Base-by-base conservation (phyloP, 371 early-diverging fungal genomes). In the Zychaea mexicana region DNA sequence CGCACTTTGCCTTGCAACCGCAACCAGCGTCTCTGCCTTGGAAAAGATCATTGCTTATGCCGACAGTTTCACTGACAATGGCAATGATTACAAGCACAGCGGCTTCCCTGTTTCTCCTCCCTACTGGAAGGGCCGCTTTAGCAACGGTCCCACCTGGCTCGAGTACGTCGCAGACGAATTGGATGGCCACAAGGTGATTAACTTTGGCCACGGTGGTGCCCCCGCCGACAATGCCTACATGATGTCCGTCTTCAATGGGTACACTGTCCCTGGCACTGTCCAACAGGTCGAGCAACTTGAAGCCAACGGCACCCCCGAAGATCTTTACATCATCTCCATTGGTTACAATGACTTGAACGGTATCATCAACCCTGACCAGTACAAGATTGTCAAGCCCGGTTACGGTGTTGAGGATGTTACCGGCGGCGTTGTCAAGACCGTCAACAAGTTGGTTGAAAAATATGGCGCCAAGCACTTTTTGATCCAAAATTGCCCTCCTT, bases 131-230 rank as follows among this genome's bases (percentile, higher is more conserved):
- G 86, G 85, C 2, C 80, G 85, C 24, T 82, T 68, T 57, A 65
- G 73, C 13, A 87, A 86, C 66, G 83, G 85, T 19, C 85, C 85
- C 31, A 74, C 82, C 30, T 89, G 85, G 84, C 45, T 77, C 24
- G 86, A 86, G 52, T 71, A 85, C 58, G 60, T 84, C 0, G 72
- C 81, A 15, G 61, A 76, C 22, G 38, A 52, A 4, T 13, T 74
- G n/a, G 61, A 70, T 1, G 68, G 69, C 52, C 60, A 66, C 30
- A 56, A 56, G 2, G 64, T 87, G 27, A 62, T 64, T n/a, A 83
- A 88, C 61, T 60, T 61, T 12, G 86, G 84, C 0, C 70, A 78
- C 53, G 82, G 84, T 26, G 86, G 85, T 22, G 86, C 88, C 1
- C 84, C 88, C 2, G 74, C 81, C 7, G 76, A 85, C 60, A 76